Base-by-base conservation (phyloP, 2,329 filamentous ascomycete species). In the Karstenula rhodostoma region DNA sequence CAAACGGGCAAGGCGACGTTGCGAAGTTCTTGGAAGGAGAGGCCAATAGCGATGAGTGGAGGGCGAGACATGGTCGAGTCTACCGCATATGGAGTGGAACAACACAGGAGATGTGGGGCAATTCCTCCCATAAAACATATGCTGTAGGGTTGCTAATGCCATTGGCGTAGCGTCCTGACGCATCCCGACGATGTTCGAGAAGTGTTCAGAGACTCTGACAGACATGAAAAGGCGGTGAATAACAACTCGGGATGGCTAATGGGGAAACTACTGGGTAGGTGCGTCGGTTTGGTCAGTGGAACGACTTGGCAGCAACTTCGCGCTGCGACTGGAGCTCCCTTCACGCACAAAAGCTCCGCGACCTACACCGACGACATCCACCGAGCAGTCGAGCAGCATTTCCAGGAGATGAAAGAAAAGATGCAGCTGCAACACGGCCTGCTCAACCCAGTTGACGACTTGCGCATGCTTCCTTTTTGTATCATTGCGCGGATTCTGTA, bases 151-250 rank as follows among this genome's bases (percentile, higher is more conserved):
- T n/a, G n/a, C n/a, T n/a, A n/a, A n/a, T n/a, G n/a, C n/a, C n/a
- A n/a, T n/a, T n/a, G n/a, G n/a, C n/a, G n/a, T n/a, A 70, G 66
- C 13, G 56, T 68, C 8, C 27, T 70, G 1, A 67, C 63, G n/a
- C 47, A 46, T 13, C 49, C 66, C 3, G 43, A 47, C 6, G 47
- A 69, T 37, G 57, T 70, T 23, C 53, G 66, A 60, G 59, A 61
- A 0, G 71, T 82, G 6, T 83, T 81, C 62, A 72, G 69, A 33
- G 82, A 84, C 61, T 84, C 82, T 0, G 72, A 83, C 56, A 74
- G 67, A 42, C 81, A 84, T 62, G 44, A 59, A 22, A 83, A 84
- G 62, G 81, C 80, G 2, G 40, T 59, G 2, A 73, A 76, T 58
- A 82, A 81, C 58, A 73, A 83, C 61, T 73, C 76, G 0, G 82